These are phyloP conservation scores for Gaeumannomyces sp. DNA, from an alignment of 2,329 filamentous ascomycete species.

Conservation along the genomic window DNA sequence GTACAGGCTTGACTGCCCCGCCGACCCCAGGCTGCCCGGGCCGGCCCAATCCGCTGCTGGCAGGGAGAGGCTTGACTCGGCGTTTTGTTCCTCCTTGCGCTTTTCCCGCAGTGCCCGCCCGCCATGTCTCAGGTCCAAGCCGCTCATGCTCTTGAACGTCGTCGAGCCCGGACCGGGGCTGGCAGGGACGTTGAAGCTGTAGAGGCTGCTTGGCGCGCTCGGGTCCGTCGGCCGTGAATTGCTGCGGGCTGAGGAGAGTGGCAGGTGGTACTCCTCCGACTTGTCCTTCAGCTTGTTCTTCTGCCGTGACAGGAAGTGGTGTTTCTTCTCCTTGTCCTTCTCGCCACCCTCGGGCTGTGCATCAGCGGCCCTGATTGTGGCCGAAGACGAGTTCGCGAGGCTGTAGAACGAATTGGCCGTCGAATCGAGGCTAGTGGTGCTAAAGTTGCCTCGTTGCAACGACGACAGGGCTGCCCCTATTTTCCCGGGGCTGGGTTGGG, in stretches of 20 bases:
- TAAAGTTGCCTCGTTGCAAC: constrained; percentile 59
- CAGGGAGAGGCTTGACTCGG: constrained; percentile 37
- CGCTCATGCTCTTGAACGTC: constrained; percentile 78
- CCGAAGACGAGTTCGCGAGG: constrained; percentile 68
- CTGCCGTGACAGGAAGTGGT: constrained; percentile 72
- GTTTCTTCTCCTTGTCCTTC: constrained; percentile 70
- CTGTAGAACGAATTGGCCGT: constrained; percentile 61
- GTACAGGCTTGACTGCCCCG: constrained; percentile 39
- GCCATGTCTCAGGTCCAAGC: constrained; percentile 71
- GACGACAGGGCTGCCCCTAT: constrained; percentile 61
- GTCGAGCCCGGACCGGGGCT: constrained; percentile 61
- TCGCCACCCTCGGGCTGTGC: constrained; percentile 43
- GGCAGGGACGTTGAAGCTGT: constrained; percentile 70
- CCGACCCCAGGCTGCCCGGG: constrained; percentile 10
- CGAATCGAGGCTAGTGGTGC: constrained; percentile 67
- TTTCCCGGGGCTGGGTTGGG: constrained; percentile 67
- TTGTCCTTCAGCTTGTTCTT: constrained; percentile 70
- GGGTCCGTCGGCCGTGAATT: constrained; percentile 73
- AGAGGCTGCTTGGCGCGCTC: constrained; percentile 66
- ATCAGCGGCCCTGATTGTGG: constrained; percentile 64
- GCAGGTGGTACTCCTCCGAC: constrained; percentile 61
- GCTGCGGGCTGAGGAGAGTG: constrained; percentile 68
- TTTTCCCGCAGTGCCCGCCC: constrained; percentile 74
- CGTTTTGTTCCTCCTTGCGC: constrained; percentile 63
- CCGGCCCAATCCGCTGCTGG: constrained; percentile 22